These are phyloP conservation scores for Plantago ovata DNA, from an alignment of 257 asterid genomes.

Conservation along the genomic window DNA sequence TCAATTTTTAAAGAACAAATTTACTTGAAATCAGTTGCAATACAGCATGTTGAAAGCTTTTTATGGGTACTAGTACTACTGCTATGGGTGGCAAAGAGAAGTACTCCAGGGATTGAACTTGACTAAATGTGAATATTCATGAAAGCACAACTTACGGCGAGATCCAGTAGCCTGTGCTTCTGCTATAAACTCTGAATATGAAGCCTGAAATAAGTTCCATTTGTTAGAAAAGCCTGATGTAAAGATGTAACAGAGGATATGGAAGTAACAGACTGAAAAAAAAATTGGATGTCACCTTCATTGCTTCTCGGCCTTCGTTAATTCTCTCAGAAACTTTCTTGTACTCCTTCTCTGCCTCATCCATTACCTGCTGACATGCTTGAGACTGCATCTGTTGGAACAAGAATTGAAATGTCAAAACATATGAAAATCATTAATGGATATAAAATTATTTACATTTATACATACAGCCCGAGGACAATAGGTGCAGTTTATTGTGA, in stretches of 20 bases:
- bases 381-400: conserved; percentile 69
- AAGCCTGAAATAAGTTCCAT: conserved; percentile 48
- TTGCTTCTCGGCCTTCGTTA: conserved; percentile 69
- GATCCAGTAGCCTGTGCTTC: conserved; percentile 70
- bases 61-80: not conserved
- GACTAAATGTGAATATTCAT: not conserved
- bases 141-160: conserved; percentile 53
- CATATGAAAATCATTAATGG: not conserved
- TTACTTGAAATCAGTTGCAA: too few relatives aligned
- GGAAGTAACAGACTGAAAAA: conserved; percentile 4
- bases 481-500: not conserved
- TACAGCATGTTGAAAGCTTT: not conserved
- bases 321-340: conserved; percentile 62
- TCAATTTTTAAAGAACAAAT: too few relatives aligned
- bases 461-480: not conserved
- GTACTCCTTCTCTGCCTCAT: conserved; percentile 73
- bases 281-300: conserved; percentile 47
- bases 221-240: conserved; percentile 23
- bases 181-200: conserved; percentile 58
- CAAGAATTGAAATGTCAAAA: conserved; percentile 13
- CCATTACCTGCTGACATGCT: conserved; percentile 66
- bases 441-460: not conserved
- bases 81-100: not conserved
- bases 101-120: conserved; percentile 2
- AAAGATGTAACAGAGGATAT: conserved; percentile 5